A percentile compares a stretch with the other conserved stretches of the same genome.
phyloP scores from a whole-genome alignment of 495 filamentous ascomycete species.

The Xylaria intraflava region DNA sequence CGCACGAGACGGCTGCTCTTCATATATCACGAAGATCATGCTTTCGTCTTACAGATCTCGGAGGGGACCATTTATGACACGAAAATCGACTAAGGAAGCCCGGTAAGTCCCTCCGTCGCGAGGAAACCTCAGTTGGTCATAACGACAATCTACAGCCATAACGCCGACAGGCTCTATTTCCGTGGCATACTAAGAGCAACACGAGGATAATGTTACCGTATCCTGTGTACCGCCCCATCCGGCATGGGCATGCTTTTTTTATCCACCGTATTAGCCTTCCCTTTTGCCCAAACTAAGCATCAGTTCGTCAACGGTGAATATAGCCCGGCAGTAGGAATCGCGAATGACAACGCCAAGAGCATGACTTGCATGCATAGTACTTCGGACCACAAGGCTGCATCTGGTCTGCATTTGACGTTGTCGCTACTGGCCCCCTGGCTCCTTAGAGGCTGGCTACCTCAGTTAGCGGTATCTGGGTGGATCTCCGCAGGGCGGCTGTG shows the following conservation, averaged over 20 bases:
- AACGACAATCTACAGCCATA: constrained; percentile 1
- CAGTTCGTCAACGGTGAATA: background rate
- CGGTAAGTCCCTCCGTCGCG: background rate
- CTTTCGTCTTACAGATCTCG: background rate
- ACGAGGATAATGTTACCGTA: constrained; percentile 12
- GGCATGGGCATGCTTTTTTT: background rate
- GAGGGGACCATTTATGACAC: constrained; percentile 1
- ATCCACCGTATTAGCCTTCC: background rate
- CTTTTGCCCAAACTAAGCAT: background rate
- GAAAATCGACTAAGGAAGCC: constrained; percentile 1
- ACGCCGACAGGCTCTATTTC: constrained; percentile 1
- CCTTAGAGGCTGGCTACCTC: too few species aligned
- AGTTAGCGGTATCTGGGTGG: constrained; percentile 6
- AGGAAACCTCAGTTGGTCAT: constrained; percentile 4
- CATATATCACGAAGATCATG: background rate
- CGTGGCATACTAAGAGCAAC: constrained; percentile 9
- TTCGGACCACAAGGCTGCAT: constrained; percentile 8
- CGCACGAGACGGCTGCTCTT: background rate
- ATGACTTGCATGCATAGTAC: background rate
- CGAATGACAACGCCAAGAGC: background rate
- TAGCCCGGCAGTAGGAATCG: background rate
- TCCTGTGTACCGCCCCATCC: constrained; percentile 7
- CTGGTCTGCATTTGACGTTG: constrained; percentile 8
- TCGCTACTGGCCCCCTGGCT: too few species aligned
- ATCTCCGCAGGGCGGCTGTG: constrained; percentile 6